Percentiles rank a stretch among this genome's conserved stretches.
Evolutionary conservation across 768 basidiomycete genomes (phyloP).

Genomic region (Boletus subcaerulescens): DNA sequence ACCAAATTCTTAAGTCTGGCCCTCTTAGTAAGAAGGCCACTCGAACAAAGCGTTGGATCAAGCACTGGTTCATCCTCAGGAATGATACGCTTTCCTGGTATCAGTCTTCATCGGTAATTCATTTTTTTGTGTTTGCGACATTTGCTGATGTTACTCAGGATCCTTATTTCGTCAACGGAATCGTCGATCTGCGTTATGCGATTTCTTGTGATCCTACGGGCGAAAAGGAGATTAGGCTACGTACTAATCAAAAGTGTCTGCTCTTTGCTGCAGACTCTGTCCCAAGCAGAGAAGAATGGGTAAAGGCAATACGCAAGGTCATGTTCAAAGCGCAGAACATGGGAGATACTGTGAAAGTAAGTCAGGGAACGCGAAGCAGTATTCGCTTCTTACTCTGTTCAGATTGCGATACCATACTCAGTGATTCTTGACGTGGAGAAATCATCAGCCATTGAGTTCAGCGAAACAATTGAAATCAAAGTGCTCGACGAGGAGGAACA

Average conservation of each 20-base stretch:
- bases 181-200: slow-evolving; percentile 92
- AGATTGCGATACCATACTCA: slow-evolving; percentile 95
- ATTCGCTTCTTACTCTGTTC: slow-evolving; percentile 7
- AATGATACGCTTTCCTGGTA: slow-evolving; percentile 98
- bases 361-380: slow-evolving; percentile 2
- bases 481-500: slow-evolving; percentile 79
- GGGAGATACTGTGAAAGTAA: slow-evolving; percentile 92
- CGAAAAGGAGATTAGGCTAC: slow-evolving; percentile 77
- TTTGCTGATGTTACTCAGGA: slow-evolving; percentile 50
- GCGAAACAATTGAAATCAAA: slow-evolving; percentile 93
- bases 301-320: slow-evolving; percentile 89
- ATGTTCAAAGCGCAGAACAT: slow-evolving; percentile 96
- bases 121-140: not conserved
- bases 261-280: slow-evolving; percentile 73
- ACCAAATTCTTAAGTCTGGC: slow-evolving; percentile 91
- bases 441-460: slow-evolving; percentile 89
- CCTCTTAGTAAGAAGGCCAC: slow-evolving; percentile 84
- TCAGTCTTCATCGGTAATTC: slow-evolving; percentile 80
- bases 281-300: slow-evolving; percentile 90
- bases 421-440: slow-evolving; percentile 86
- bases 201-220: slow-evolving; percentile 80
- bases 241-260: slow-evolving; percentile 78
- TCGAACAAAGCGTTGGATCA: slow-evolving; percentile 88
- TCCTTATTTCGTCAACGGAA: slow-evolving; percentile 96
- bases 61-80: slow-evolving; percentile 95